Conservation (phyloP, 2,329 filamentous ascomycete genomes). For the Aspergillus uvarum region DNA sequence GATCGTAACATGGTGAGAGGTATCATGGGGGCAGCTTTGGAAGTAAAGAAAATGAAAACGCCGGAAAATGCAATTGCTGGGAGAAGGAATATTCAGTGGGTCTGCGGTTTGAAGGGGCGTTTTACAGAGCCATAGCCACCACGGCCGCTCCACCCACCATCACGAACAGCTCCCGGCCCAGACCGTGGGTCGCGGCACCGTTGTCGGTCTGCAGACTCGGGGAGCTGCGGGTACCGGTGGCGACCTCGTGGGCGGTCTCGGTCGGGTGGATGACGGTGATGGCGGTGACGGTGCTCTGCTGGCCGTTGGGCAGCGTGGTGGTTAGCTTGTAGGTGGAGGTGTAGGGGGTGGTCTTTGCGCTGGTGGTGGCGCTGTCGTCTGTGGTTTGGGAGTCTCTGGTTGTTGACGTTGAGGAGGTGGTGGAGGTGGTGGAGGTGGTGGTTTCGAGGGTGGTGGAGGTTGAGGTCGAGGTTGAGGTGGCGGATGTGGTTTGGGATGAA, state of each 20-base stretch:
- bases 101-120: too few species aligned
- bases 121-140: conserved; percentile 41
- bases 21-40: background rate
- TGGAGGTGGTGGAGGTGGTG: conserved; percentile 4
- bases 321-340: conserved; percentile 44
- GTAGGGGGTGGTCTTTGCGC: conserved; percentile 26
- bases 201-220: conserved; percentile 45
- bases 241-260: conserved; percentile 24
- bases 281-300: conserved; percentile 44
- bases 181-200: conserved; percentile 29
- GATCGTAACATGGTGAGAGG: conserved; percentile 4
- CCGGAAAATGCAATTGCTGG: background rate
- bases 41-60: background rate
- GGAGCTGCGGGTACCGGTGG: conserved; percentile 24
- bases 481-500: conserved; percentile 30
- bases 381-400: conserved; percentile 20
- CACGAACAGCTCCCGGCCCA: conserved; percentile 37
- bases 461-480: conserved; percentile 28
- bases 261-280: conserved; percentile 46
- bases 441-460: conserved; percentile 23
- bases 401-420: background rate
- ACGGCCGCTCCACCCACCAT: conserved; percentile 44
- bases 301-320: conserved; percentile 45
- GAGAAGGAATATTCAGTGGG: background rate
- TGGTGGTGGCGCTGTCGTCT: background rate